phyloP scores from a whole-genome alignment of 2,329 filamentous ascomycete species.

The Coleophoma cylindrospora region DNA sequence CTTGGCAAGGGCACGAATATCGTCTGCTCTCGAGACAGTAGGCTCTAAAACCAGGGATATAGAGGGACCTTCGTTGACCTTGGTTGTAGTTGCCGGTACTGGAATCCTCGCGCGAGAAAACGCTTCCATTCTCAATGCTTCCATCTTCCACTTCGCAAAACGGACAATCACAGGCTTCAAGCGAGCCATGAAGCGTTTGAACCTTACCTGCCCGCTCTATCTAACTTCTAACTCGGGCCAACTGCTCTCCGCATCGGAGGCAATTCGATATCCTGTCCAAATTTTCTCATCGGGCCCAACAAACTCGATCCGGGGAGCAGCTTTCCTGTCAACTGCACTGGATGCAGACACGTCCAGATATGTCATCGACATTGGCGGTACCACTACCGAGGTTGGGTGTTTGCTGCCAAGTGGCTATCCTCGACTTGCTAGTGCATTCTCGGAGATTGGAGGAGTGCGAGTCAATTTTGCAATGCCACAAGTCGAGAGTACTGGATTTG shows the following conservation, averaged over 20 bases:
- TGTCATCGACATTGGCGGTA: slow-evolving; percentile 53
- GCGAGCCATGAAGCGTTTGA: slow-evolving; percentile 39
- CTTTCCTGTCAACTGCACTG: slow-evolving; percentile 36
- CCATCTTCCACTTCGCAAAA: slow-evolving; percentile 49
- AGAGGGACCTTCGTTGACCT: background rate
- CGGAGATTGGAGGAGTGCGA: slow-evolving; percentile 47
- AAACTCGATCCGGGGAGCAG: slow-evolving; percentile 55
- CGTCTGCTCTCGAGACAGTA: background rate
- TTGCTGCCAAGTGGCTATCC: slow-evolving; percentile 51
- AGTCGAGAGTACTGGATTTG: slow-evolving; percentile 47
- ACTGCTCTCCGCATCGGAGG: slow-evolving; percentile 43
- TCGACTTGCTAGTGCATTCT: slow-evolving; percentile 48
- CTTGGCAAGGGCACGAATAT: background rate
- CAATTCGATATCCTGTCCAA: slow-evolving; percentile 47
- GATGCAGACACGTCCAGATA: slow-evolving; percentile 7
- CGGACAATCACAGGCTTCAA: slow-evolving; percentile 49
- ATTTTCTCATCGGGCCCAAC: slow-evolving; percentile 57
- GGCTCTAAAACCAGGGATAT: background rate
- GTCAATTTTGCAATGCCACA: slow-evolving; percentile 52
- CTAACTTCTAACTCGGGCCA: slow-evolving; percentile 58
- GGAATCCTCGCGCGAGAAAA: slow-evolving; percentile 36
- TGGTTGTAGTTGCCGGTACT: background rate
- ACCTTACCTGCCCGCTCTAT: slow-evolving; percentile 48
- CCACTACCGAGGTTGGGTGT: slow-evolving; percentile 52
- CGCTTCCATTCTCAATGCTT: slow-evolving; percentile 54